A percentile compares a stretch with the other conserved stretches of the same genome.
These are phyloP conservation scores for Marchantia paleacea DNA, from an alignment of 225 moss, liverwort and hornwort genomes.

Conservation along the genomic window DNA sequence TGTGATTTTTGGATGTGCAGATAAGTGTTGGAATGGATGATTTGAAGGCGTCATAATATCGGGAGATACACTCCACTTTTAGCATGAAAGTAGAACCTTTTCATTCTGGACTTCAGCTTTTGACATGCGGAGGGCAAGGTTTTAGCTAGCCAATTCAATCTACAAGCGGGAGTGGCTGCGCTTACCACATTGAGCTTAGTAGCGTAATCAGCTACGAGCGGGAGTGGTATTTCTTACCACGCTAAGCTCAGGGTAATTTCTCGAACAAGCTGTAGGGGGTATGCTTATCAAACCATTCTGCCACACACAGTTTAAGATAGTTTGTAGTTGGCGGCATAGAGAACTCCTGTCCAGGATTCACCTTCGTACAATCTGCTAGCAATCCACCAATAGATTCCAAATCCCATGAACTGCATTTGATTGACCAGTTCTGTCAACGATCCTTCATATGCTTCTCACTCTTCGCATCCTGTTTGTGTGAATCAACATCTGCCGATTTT, in stretches of 20 bases:
- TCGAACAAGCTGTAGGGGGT: not conserved
- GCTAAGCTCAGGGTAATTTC: not conserved
- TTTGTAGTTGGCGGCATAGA: not conserved
- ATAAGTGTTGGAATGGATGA: constrained; percentile 51
- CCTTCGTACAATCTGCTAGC: not conserved
- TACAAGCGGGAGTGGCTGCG: not conserved
- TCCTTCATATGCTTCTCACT: not conserved
- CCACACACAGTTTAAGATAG: not conserved
- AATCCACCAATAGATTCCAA: not conserved
- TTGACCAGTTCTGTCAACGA: not conserved
- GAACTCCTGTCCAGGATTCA: not conserved
- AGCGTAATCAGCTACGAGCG: not conserved
- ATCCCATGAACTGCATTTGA: not conserved
- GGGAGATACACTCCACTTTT: not conserved
- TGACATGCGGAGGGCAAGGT: not conserved
- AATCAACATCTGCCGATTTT: not conserved
- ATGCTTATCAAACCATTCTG: not conserved
- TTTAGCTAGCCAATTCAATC: not conserved
- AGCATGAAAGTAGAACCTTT: not conserved
- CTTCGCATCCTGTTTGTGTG: not conserved
- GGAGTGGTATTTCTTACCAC: not conserved
- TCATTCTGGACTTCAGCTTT: not conserved
- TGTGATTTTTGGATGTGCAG: constrained; percentile 25
- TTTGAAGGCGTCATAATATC: constrained; percentile 31
- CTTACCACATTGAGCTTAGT: not conserved